phyloP scores from a whole-genome alignment of 306 rosid genomes.

The Coriaria nepalensis region DNA sequence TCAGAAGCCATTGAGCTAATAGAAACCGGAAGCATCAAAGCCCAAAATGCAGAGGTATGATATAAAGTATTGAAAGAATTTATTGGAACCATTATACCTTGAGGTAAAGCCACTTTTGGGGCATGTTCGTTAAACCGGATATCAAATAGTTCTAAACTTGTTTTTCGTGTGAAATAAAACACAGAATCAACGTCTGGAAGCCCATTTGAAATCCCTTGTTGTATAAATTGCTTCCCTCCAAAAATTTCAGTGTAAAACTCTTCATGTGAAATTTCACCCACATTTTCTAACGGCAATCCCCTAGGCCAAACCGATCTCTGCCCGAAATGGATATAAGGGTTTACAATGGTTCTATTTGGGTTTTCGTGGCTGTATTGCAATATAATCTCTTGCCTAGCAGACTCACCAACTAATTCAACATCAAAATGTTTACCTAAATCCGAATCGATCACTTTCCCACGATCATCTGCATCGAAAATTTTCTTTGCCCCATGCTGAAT shows the following conservation, averaged over 20 bases:
- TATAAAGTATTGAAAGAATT: conserved; percentile 75
- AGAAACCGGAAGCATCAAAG: conserved; percentile 85
- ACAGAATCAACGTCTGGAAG: conserved; percentile 87
- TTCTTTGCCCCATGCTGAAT: conserved; percentile 91
- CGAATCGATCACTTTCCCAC: conserved; percentile 74
- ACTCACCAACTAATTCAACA: conserved; percentile 67
- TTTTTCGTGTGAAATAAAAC: conserved; percentile 65
- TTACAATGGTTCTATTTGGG: conserved; percentile 62
- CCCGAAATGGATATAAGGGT: conserved; percentile 93
- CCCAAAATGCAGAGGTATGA: conserved; percentile 83
- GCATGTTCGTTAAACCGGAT: conserved; percentile 63
- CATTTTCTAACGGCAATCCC: conserved; percentile 89
- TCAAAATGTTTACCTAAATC: conserved; percentile 92
- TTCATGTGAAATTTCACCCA: conserved; percentile 76
- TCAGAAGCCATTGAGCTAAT: conserved; percentile 88
- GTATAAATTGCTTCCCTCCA: conserved; percentile 29
- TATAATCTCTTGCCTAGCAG: conserved; percentile 73
- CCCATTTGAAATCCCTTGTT: conserved; percentile 42
- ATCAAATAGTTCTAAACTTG: conserved; percentile 50
- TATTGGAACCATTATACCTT: conserved; percentile 68
- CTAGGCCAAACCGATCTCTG: conserved; percentile 98
- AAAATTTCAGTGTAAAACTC: conserved; percentile 43
- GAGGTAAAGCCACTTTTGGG: conserved; percentile 67
- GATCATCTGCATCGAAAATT: conserved; percentile 88
- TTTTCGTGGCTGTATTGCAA: conserved; percentile 84